Evolutionary conservation across 352 stramenopile species (phyloP), one percentile per base, ranked within the genome.

Genomic region (Pythium rhizo-oryzae): DNA sequence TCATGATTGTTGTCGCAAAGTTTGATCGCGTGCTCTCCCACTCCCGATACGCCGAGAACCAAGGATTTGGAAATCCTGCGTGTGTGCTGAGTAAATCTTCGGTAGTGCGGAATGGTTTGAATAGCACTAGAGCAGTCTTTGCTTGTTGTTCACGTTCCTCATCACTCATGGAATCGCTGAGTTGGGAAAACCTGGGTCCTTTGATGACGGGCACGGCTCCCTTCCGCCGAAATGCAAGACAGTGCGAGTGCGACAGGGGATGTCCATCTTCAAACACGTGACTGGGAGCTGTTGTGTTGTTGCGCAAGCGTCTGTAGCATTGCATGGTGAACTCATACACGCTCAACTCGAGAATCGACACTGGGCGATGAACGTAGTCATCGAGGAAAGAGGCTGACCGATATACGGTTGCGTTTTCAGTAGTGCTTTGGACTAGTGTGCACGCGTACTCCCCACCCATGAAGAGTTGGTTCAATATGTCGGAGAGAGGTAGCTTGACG

Each of bases 1-100:
- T 1, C 52, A 69, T 69, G 53, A 69, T 57, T 23, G 2, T 49
- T 35, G 33, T 23, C 1, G 33, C 28, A 44, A 24, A 43, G 1
- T 13, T 4, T 13, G 28, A 28, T 44, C 51, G 4, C 2, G 18
- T 58, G 15, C 8, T 2, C 24, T 51, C 44, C 44, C 44, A 51
- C 15, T 25, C 19, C 3, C 15, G 3, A n/a, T 30, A 51, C 2
- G 44, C 44, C 0, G 8, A 5, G 44, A 30, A 12, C 44, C 44
- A 51, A 6, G 44, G 8, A n/a, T 51, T 51, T 28, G 24, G 19
- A n/a, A 2, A 8, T 5, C 0, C 19, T 28, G 24, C 44, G 19
- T 24, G 8, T 28, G 7, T n/a, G 21, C 44, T n/a, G 44, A 51
- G 8, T 1, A 51, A 7, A 51, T 51, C 44, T 7, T 28, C 7